Percentiles rank a stretch among this genome's conserved stretches.
Conservation (phyloP, 768 basidiomycete species). For the Cystobasidiopsis lactophilus region DNA sequence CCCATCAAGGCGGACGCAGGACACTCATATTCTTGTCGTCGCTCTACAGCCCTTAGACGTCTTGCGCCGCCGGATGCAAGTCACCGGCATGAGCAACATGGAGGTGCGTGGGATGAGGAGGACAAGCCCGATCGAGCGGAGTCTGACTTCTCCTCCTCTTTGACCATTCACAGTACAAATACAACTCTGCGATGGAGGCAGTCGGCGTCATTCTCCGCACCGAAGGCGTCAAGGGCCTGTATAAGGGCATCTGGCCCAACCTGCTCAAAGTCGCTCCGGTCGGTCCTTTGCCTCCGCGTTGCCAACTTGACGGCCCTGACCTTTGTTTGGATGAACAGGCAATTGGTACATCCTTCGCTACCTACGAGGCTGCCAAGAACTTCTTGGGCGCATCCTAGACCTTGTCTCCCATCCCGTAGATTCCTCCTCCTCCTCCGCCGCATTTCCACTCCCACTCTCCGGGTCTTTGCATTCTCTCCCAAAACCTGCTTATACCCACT, state of each 20-base stretch:
- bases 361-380: constrained; percentile 12
- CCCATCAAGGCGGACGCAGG: too few species aligned
- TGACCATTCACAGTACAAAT: constrained; percentile 30
- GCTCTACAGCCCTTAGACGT: constrained; percentile 77
- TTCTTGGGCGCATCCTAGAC: not conserved
- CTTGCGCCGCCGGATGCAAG: constrained; percentile 84
- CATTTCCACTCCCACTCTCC: not conserved
- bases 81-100: constrained; percentile 48
- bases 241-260: constrained; percentile 50
- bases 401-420: not conserved
- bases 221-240: constrained; percentile 55
- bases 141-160: not conserved
- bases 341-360: constrained; percentile 8
- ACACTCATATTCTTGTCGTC: constrained; percentile 27
- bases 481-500: not conserved
- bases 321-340: not conserved
- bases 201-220: constrained; percentile 41
- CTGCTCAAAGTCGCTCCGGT: constrained; percentile 13
- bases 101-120: constrained; percentile 17
- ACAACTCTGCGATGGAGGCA: constrained; percentile 62
- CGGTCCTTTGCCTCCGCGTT: not conserved
- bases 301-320: not conserved
- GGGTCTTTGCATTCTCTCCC: not conserved
- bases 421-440: too few species aligned
- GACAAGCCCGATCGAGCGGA: constrained; percentile 5